Evolutionary conservation across 805 yeast genomes (phyloP).

Genomic region (Ogataea siamensis): DNA sequence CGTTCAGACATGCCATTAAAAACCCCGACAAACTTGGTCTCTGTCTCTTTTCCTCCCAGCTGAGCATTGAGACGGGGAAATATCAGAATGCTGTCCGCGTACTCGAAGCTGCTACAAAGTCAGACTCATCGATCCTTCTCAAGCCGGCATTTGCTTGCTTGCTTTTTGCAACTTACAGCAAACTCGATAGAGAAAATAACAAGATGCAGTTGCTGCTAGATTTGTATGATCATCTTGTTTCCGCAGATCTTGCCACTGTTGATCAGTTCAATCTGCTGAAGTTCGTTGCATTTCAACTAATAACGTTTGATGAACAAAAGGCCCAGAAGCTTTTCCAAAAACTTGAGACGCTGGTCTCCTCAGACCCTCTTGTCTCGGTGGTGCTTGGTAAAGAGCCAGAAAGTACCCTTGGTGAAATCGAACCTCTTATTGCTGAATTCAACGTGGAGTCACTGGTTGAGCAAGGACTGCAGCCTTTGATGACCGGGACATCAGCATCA

Average conservation of each 20-base stretch:
- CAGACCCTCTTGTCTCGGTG: constrained; percentile 24
- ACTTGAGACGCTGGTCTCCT: constrained; percentile 16
- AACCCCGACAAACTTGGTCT: constrained; percentile 33
- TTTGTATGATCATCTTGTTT: constrained; percentile 27
- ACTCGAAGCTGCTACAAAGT: constrained; percentile 34
- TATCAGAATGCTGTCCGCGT: constrained; percentile 35
- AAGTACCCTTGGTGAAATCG: constrained; percentile 22
- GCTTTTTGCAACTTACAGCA: constrained; percentile 49
- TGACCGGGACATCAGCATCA: constrained; percentile 15
- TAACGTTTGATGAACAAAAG: constrained; percentile 34
- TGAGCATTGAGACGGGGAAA: constrained; percentile 32
- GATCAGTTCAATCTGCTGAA: constrained; percentile 31
- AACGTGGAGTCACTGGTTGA: constrained; percentile 33
- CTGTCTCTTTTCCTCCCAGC: constrained; percentile 36
- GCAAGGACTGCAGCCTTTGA: constrained; percentile 29
- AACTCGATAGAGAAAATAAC: constrained; percentile 38
- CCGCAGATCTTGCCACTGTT: constrained; percentile 9
- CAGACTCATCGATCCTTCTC: constrained; percentile 12
- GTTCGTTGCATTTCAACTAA: constrained; percentile 37
- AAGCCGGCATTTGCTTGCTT: constrained; percentile 51
- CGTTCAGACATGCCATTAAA: constrained; percentile 36
- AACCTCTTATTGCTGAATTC: constrained; percentile 29
- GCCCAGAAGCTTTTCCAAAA: constrained; percentile 32
- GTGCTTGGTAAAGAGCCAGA: constrained; percentile 19
- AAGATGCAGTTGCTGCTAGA: constrained; percentile 33